Conservation (phyloP, 2,329 filamentous ascomycete genomes). For the Ceratocystiopsis brevicomis region DNA sequence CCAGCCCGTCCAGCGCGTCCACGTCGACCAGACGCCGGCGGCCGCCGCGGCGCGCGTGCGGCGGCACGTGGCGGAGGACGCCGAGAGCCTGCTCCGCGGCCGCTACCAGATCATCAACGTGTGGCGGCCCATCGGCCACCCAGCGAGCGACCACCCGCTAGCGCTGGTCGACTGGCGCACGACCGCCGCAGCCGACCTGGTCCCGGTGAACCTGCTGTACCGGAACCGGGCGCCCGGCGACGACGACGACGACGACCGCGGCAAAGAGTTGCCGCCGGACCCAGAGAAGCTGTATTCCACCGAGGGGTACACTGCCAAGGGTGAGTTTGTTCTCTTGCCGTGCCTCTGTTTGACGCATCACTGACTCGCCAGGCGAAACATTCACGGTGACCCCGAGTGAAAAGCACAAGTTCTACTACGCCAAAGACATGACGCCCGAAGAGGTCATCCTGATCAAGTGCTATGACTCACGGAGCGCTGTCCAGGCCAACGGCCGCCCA, state of each 20-base stretch:
- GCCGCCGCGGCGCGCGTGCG: constrained; percentile 43
- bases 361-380: constrained; percentile 30
- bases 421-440: constrained; percentile 46
- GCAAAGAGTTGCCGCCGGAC: constrained; percentile 37
- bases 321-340: constrained; percentile 3
- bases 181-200: constrained; percentile 36
- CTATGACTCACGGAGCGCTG: constrained; percentile 28
- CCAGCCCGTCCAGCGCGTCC: constrained; percentile 49
- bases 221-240: constrained; percentile 21
- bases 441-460: constrained; percentile 32
- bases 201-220: constrained; percentile 44
- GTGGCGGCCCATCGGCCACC: constrained; percentile 47
- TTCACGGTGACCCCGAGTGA: constrained; percentile 38
- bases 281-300: constrained; percentile 25
- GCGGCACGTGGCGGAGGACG: constrained; percentile 34
- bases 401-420: constrained; percentile 42
- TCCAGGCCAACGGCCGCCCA: constrained; percentile 16
- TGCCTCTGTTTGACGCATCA: no score
- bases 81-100: constrained; percentile 33
- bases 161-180: constrained; percentile 46
- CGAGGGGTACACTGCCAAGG: constrained; percentile 39
- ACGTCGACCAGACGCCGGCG: constrained; percentile 50
- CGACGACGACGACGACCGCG: constrained; percentile 29
- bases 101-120: constrained; percentile 53
- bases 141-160: constrained; percentile 42